These are phyloP conservation scores for Microstroma glucosiphilum DNA, from an alignment of 1,284 basidiomycete genomes.

Conservation along the genomic window DNA sequence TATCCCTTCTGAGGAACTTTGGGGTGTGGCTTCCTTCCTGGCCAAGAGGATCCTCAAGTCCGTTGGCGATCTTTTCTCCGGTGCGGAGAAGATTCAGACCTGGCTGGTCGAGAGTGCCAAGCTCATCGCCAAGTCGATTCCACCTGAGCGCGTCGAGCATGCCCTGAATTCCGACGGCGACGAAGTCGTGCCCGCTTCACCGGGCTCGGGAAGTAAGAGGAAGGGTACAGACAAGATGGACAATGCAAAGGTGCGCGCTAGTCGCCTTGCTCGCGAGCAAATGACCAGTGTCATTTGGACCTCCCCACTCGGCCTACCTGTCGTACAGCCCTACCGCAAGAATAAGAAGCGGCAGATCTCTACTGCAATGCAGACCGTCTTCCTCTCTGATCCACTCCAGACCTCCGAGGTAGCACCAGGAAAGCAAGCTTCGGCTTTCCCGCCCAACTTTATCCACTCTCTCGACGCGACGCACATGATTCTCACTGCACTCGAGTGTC, in stretches of 20 bases:
- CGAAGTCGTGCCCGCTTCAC: neutral
- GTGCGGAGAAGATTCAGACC: slow-evolving; percentile 82
- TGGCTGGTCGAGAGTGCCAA: slow-evolving; percentile 81
- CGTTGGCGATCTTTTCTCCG: slow-evolving; percentile 87
- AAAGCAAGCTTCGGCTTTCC: slow-evolving; percentile 94
- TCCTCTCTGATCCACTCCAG: slow-evolving; percentile 78
- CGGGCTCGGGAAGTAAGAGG: neutral
- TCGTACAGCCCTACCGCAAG: slow-evolving; percentile 94
- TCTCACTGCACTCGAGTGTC: slow-evolving; percentile 81
- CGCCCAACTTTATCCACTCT: slow-evolving; percentile 96
- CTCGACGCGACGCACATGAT: slow-evolving; percentile 99
- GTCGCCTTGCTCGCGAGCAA: slow-evolving; percentile 62
- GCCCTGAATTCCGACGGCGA: neutral
- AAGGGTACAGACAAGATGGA: slow-evolving; percentile 13
- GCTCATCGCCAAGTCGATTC: slow-evolving; percentile 81
- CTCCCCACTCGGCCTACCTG: slow-evolving; percentile 83
- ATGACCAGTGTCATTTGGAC: slow-evolving; percentile 98
- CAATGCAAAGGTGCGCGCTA: slow-evolving; percentile 81
- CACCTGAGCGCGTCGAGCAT: slow-evolving; percentile 62
- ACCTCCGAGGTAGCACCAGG: slow-evolving; percentile 72
- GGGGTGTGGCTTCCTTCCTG: slow-evolving; percentile 72
- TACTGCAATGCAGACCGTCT: slow-evolving; percentile 85
- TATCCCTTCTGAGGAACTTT: slow-evolving; percentile 67
- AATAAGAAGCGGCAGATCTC: slow-evolving; percentile 64
- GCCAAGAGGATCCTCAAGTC: slow-evolving; percentile 45